Conservation (phyloP, 2,329 filamentous ascomycete genomes). For the Trichoderma afroharzianum region DNA sequence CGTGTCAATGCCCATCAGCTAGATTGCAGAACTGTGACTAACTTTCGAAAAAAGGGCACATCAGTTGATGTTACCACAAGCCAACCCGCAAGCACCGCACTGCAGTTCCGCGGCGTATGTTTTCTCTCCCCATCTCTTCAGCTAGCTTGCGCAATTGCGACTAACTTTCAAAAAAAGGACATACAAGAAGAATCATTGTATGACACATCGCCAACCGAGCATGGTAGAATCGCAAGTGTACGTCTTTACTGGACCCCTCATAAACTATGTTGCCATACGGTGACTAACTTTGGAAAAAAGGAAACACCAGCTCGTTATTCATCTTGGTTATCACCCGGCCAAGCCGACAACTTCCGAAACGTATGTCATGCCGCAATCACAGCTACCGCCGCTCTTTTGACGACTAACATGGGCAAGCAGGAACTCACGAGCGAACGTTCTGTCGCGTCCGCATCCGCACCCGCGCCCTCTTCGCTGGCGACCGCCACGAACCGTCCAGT, state of each 20-base stretch:
- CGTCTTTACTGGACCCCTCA: neutral
- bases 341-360: neutral
- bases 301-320: slow-evolving; percentile 13
- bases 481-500: neutral
- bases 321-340: neutral
- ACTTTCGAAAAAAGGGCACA: slow-evolving; percentile 17
- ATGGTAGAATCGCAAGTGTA: slow-evolving; percentile 9
- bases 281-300: slow-evolving; percentile 18
- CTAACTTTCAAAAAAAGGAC: slow-evolving; percentile 16
- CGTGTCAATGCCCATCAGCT: neutral
- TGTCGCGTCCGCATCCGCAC: neutral
- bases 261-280: neutral
- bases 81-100: neutral
- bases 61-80: neutral
- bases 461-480: slow-evolving; percentile 3
- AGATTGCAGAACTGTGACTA: slow-evolving; percentile 1
- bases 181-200: neutral
- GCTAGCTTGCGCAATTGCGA: slow-evolving; percentile 13
- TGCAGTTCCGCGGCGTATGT: slow-evolving; percentile 8
- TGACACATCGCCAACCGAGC: neutral
- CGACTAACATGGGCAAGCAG: slow-evolving; percentile 8
- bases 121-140: neutral
- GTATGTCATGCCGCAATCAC: slow-evolving; percentile 5
- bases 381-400: neutral
- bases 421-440: neutral